phyloP scores from a whole-genome alignment of 345 rosid genomes.

The Arabidopsis suecica region DNA sequence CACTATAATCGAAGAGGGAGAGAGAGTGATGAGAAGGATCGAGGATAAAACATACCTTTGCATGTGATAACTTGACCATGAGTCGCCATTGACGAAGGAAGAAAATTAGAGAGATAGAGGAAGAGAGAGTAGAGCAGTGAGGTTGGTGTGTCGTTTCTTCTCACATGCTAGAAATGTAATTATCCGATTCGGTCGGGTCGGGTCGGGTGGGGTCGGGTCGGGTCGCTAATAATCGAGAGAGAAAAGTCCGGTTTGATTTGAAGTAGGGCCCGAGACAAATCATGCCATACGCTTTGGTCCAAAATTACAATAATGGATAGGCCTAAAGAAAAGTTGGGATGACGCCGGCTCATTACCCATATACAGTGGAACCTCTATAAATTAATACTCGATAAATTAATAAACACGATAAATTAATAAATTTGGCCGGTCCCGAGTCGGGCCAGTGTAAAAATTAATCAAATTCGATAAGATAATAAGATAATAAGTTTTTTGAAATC shows the following conservation, averaged over 20 bases:
- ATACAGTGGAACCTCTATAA: too few species aligned
- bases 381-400: too few species aligned
- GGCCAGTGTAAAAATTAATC: too few species aligned
- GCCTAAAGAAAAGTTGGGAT: neutral
- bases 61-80: conserved; percentile 90
- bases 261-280: conserved; percentile 24
- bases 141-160: conserved; percentile 18
- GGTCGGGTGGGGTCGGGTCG: conserved; percentile 24
- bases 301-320: neutral
- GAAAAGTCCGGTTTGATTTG: conserved; percentile 18
- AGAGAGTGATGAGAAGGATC: neutral
- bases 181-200: conserved; percentile 6
- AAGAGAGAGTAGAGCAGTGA: neutral
- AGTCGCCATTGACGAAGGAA: conserved; percentile 62
- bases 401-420: too few species aligned
- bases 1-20: neutral
- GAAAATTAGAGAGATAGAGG: conserved; percentile 15
- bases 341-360: neutral
- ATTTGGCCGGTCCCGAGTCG: too few species aligned
- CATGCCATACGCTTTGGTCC: neutral
- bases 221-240: conserved; percentile 10
- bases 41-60: conserved; percentile 57
- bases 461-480: too few species aligned
- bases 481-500: too few species aligned
- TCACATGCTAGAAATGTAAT: neutral